Percentiles rank a stretch among this genome's conserved stretches.
Evolutionary conservation across 257 asterid species (phyloP).

Genomic region (Solanum tarapatanum): DNA sequence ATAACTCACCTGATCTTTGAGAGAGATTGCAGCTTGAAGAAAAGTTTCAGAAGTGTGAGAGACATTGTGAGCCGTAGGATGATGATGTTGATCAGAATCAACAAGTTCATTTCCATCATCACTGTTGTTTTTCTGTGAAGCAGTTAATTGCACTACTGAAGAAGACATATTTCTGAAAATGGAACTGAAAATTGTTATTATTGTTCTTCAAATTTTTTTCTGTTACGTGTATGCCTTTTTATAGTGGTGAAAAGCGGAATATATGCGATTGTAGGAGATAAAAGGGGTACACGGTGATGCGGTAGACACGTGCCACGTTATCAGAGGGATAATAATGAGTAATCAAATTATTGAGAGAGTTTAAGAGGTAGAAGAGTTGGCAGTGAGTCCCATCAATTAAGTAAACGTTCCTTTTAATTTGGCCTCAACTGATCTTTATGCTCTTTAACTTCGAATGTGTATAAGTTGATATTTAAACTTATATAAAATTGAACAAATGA

Average conservation of each 20-base stretch:
- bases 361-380: neutral
- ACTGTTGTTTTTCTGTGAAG: constrained; percentile 30
- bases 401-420: too few species aligned
- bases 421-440: too few species aligned
- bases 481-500: too few species aligned
- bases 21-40: constrained; percentile 49
- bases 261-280: neutral
- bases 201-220: neutral
- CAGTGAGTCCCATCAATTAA: neutral
- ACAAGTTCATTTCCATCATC: constrained; percentile 38
- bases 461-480: rapidly evolving
- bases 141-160: constrained; percentile 29
- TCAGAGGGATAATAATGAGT: neutral
- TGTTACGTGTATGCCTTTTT: neutral
- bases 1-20: constrained; percentile 45
- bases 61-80: constrained; percentile 23
- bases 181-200: neutral
- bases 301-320: neutral
- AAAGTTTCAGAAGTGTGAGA: constrained; percentile 32
- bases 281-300: neutral
- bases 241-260: neutral
- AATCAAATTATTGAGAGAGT: neutral
- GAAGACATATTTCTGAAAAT: constrained; percentile 28
- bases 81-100: constrained; percentile 19
- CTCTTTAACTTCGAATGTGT: rapidly evolving